A percentile compares a stretch with the other conserved stretches of the same genome.
Conservation (phyloP, 139 green algal species). For the Asterochloris sp. region DNA sequence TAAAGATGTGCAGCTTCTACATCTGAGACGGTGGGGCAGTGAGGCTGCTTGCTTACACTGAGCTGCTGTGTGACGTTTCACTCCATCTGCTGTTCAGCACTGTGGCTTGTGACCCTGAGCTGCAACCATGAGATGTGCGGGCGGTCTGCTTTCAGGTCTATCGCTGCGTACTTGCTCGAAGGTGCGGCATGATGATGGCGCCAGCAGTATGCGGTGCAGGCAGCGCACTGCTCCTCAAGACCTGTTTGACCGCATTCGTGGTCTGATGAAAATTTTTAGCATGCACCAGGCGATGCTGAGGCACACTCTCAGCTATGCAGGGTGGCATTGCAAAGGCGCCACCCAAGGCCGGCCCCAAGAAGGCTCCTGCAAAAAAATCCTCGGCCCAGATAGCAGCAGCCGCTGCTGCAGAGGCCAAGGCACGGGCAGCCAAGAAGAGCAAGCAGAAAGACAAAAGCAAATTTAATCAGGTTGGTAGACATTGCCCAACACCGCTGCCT, state of each 20-base stretch:
- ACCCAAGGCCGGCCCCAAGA: neutral
- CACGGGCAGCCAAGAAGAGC: constrained; percentile 21
- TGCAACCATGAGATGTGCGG: no score
- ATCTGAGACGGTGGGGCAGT: neutral
- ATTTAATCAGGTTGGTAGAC: constrained; percentile 23
- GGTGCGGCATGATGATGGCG: neutral
- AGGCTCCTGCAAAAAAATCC: constrained; percentile 13
- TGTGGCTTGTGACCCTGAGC: no score
- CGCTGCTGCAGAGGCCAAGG: constrained; percentile 22
- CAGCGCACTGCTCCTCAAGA: neutral
- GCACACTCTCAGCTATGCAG: neutral
- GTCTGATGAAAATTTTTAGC: neutral
- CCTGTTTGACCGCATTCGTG: neutral
- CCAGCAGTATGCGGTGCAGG: neutral
- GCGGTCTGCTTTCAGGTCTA: neutral
- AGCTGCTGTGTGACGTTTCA: no score
- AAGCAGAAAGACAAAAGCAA: constrained; percentile 23
- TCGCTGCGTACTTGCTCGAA: neutral
- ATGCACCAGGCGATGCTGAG: neutral
- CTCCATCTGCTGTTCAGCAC: no score
- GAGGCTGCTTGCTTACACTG: neutral
- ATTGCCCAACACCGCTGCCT: no score
- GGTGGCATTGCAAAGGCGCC: constrained; percentile 13
- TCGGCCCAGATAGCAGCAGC: constrained; percentile 4
- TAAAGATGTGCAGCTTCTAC: neutral